Conservation (phyloP, 2,329 filamentous ascomycete genomes). For the Emergomyces orientalis region DNA sequence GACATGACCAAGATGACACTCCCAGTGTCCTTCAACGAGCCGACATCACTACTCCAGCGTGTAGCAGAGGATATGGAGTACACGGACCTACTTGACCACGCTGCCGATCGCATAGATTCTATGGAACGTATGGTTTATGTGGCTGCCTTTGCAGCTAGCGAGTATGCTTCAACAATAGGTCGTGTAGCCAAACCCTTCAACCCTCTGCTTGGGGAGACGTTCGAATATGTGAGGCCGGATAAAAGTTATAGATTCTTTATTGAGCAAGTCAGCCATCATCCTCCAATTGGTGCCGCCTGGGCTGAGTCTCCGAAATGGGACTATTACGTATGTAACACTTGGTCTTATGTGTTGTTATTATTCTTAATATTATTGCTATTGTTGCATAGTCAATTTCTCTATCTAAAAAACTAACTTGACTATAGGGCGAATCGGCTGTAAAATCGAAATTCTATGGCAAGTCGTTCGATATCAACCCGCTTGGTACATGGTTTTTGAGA, state of each 20-base stretch:
- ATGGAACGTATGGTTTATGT: constrained; percentile 91
- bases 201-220: constrained; percentile 88
- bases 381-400: neutral
- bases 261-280: constrained; percentile 96
- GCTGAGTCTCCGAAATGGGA: constrained; percentile 92
- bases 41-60: constrained; percentile 87
- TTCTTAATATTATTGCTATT: neutral
- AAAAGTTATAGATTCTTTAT: constrained; percentile 98
- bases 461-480: constrained; percentile 91
- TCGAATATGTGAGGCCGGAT: constrained; percentile 90
- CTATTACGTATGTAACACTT: constrained; percentile 54
- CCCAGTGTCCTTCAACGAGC: constrained; percentile 97
- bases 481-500: constrained; percentile 93
- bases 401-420: constrained; percentile 15
- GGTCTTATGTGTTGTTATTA: neutral
- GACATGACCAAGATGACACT: constrained; percentile 99
- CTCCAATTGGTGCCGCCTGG: constrained; percentile 84
- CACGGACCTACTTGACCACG: constrained; percentile 79
- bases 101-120: constrained; percentile 74
- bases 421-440: constrained; percentile 80
- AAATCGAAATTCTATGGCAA: constrained; percentile 97
- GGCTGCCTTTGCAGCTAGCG: constrained; percentile 87
- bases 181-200: constrained; percentile 98
- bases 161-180: constrained; percentile 93
- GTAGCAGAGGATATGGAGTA: constrained; percentile 99